Evolutionary conservation across 805 yeast genomes (phyloP), one percentile per base, ranked within the genome.

Genomic region (Starmerella riodocensis): DNA sequence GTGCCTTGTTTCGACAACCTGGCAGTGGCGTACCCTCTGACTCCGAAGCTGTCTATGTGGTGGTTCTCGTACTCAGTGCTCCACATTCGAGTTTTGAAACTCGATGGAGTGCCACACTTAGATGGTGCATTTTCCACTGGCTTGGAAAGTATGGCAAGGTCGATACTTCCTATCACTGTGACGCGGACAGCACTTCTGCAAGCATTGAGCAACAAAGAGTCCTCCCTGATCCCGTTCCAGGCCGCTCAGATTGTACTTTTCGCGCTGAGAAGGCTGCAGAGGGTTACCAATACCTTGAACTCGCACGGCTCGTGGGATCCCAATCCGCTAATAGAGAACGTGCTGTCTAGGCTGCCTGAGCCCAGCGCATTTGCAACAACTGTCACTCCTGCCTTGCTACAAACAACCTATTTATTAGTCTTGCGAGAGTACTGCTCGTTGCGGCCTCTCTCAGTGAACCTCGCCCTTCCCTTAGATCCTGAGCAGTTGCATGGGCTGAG

Each of bases 11-110:
- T 57, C 37, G 50, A 48, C 3, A 34, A 29, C 27, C 21, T 54
- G 24, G 46, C 47, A 4, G 45, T 43, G 6, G 39, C 52, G 12
- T 49, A 48, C 23, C 66, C 74, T 47, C 78, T 81, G 53, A 93
- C 81, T 45, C 94, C 96, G 0, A 72, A 76, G 35, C 61, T 79
- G 40, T 67, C 88, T 1, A 76, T 88, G 11, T 83, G 79, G 62
- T 86, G 93, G 85, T 65, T 84, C 34, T 80, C 91, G 6, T 78
- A 72, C 58, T 70, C 83, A 1, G 62, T 77, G 20, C 56, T 83
- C 2, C 60, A 77, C 32, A 66, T 76, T 1, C 71, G 73, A 41
- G 65, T 81, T 5, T 65, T 82, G n/a, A 65, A 66, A 22, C 34
- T 43, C 2, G 21, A 29, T 20, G n/a, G n/a, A n/a, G 19, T 29